Base-by-base conservation (phyloP, 306 rosid genomes). In the Elaeagnus macrophylla region DNA sequence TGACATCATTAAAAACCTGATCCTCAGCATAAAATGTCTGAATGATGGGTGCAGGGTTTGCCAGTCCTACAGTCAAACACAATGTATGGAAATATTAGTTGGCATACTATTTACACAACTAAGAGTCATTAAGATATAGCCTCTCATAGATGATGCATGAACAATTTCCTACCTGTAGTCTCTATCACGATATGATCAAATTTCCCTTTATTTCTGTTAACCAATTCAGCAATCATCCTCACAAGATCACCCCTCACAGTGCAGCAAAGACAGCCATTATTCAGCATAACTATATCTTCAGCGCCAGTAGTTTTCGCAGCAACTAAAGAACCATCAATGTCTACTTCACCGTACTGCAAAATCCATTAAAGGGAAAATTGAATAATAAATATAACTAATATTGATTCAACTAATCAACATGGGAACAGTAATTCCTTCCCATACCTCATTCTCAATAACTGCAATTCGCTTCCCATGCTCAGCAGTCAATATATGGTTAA, bases 201-300 rank as follows among this genome's bases (percentile, higher is more conserved):
- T 65, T 53, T 86, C 47, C 91, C 97, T 74, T 83, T 90, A 84
- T 84, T 91, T 61, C 58, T 75, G 40, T 74, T 65, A 15, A 84
- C 97, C 62, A 91, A 65, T 32, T 91, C 96, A 0, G 81, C 7
- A 59, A 91, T 86, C 97, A 91, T 91, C 71, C 96, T 63, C 41
- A 86, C 97, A 35, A 90, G 95, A 65, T 90, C 97, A 57, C 95
- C 97, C 72, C 97, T 78, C 54, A 91, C 96, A 25, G 97, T 91
- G 79, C 97, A 91, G 80, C 97, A 91, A 65, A 86, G 97, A 54
- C 95, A 86, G 12, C 97, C 94, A 39, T 91, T 86, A 54, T 91
- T 91, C 69, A 91, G 61, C 96, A 91, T 80, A 64, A 91, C 67
- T 72, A 91, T 91, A 75, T 91, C 96, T 75, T 91, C 96, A 20